These are phyloP conservation scores for Tolypocladium album DNA, from an alignment of 2,329 filamentous ascomycete genomes.

Conservation along the genomic window DNA sequence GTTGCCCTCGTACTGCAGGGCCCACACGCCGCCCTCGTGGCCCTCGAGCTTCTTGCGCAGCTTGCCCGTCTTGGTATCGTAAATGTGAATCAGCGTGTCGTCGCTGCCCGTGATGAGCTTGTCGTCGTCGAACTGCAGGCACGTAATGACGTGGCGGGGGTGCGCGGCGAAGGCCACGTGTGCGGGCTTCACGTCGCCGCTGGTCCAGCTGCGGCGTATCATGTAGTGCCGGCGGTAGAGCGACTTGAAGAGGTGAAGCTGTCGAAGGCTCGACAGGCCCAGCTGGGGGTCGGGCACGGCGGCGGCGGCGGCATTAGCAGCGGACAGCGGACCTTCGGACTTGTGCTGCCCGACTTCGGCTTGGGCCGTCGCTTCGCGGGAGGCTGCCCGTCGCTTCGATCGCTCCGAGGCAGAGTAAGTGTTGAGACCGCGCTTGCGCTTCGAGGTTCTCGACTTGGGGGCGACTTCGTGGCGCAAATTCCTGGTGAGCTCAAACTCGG, in stretches of 20 bases:
- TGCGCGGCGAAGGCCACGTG: conserved; percentile 97
- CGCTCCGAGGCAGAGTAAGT: conserved; percentile 34
- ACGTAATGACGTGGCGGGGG: conserved; percentile 92
- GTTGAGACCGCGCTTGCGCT: conserved; percentile 43
- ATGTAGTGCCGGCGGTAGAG: conserved; percentile 88
- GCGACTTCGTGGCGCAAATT: conserved; percentile 28
- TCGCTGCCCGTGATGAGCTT: conserved; percentile 97
- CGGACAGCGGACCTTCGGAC: conserved; percentile 76
- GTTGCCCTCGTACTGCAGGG: conserved; percentile 91
- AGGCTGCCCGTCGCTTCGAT: conserved; percentile 40
- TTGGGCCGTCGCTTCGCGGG: conserved; percentile 30
- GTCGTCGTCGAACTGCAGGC: conserved; percentile 93
- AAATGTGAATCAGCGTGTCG: conserved; percentile 95
- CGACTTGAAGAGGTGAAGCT: conserved; percentile 90
- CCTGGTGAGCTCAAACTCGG: conserved; percentile 40
- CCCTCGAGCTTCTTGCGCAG: conserved; percentile 76
- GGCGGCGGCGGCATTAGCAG: conserved; percentile 71
- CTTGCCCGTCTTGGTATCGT: conserved; percentile 90
- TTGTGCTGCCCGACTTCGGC: conserved; percentile 36
- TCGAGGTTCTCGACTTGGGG: conserved; percentile 37
- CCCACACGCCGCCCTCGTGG: conserved; percentile 96
- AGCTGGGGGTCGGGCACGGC: conserved; percentile 75
- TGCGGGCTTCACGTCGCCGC: conserved; percentile 68
- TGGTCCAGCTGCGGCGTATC: conserved; percentile 89
- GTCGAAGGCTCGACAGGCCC: conserved; percentile 66